Conservation (phyloP, 2,329 filamentous ascomycete genomes). For the Daldinia sp. region DNA sequence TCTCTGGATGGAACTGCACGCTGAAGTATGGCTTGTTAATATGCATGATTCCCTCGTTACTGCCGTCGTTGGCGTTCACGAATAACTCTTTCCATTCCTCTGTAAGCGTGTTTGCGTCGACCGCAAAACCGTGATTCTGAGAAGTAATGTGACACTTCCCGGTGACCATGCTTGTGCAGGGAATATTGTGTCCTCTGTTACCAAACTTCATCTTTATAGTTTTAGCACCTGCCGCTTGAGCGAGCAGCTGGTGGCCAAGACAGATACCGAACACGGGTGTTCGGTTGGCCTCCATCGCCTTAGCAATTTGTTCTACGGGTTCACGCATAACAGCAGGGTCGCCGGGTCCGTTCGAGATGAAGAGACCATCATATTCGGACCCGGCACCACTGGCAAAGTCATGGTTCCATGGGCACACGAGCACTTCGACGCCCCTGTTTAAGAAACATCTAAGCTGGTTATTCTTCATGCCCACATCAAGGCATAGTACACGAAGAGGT, state of each 20-base stretch:
- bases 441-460: constrained; percentile 96
- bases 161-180: constrained; percentile 93
- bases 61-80: constrained; percentile 97
- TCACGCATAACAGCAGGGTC: constrained; percentile 85
- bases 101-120: constrained; percentile 80
- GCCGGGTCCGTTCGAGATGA: constrained; percentile 97
- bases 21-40: constrained; percentile 89
- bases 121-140: constrained; percentile 97
- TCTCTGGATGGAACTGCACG: constrained; percentile 99
- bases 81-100: constrained; percentile 92
- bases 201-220: constrained; percentile 99
- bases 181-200: constrained; percentile 98
- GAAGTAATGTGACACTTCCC: constrained; percentile 99
- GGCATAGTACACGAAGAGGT: constrained; percentile 84
- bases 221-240: constrained; percentile 82
- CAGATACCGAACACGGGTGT: constrained; percentile 97
- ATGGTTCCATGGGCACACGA: constrained; percentile 96
- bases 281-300: constrained; percentile 78
- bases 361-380: constrained; percentile 92
- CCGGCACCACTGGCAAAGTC: constrained; percentile 80
- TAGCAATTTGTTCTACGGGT: constrained; percentile 81
- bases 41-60: constrained; percentile 97
- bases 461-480: constrained; percentile 98
- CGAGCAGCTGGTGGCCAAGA: constrained; percentile 91
- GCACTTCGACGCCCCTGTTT: constrained; percentile 87